These are phyloP conservation scores for Aspergillus nomiae DNA, from an alignment of 2,329 filamentous ascomycete genomes.

Conservation along the genomic window DNA sequence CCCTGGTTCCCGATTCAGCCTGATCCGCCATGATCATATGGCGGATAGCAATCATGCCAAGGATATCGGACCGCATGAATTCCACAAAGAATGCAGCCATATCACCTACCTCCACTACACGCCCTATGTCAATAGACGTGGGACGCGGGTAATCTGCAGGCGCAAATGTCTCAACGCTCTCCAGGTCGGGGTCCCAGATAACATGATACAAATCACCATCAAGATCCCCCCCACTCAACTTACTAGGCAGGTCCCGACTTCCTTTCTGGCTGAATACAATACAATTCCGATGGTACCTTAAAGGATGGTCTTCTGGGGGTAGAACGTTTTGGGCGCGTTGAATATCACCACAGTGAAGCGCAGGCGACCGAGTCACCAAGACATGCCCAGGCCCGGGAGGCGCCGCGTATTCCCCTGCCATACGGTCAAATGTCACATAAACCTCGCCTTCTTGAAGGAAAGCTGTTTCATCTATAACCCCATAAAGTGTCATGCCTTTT, in stretches of 20 bases:
- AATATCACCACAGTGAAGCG: conserved; percentile 79
- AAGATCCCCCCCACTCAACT: conserved; percentile 78
- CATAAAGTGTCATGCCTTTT: conserved; percentile 74
- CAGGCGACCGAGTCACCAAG: conserved; percentile 76
- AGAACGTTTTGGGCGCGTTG: conserved; percentile 64
- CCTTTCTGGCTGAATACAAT: conserved; percentile 76
- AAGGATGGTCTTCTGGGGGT: conserved; percentile 62
- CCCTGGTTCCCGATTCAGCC: conserved; percentile 51
- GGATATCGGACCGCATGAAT: conserved; percentile 69
- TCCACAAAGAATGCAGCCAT: conserved; percentile 81
- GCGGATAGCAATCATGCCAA: conserved; percentile 65
- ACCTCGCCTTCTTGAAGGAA: conserved; percentile 65
- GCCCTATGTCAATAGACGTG: conserved; percentile 59
- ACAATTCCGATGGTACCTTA: conserved; percentile 68
- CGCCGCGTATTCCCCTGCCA: conserved; percentile 7
- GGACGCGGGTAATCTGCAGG: conserved; percentile 72
- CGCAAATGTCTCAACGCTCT: conserved; percentile 41
- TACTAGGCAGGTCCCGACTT: conserved; percentile 71
- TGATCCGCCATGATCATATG: conserved; percentile 69
- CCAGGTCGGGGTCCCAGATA: conserved; percentile 63
- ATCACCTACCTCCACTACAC: conserved; percentile 62
- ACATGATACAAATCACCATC: conserved; percentile 82
- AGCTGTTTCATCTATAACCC: conserved; percentile 80
- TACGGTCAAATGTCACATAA: conserved; percentile 20
- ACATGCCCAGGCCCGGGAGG: conserved; percentile 38